These are phyloP conservation scores for Morella rubra DNA, from an alignment of 306 rosid species.

Conservation along the genomic window DNA sequence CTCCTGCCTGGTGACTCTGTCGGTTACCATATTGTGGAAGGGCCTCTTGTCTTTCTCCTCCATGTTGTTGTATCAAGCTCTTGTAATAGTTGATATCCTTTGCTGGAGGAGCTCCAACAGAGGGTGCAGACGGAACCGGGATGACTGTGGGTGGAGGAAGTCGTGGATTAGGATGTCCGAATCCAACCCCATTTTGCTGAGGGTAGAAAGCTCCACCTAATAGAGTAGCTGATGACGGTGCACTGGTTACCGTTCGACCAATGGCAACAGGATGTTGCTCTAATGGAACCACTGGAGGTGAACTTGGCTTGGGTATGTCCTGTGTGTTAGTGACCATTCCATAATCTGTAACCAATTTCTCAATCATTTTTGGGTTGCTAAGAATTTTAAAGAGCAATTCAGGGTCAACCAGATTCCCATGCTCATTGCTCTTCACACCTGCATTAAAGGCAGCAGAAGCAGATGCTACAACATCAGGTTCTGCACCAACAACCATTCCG, in stretches of 20 bases:
- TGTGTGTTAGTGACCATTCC: constrained; percentile 40
- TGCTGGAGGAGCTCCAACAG: constrained; percentile 46
- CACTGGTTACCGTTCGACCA: constrained; percentile 34
- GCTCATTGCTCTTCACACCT: constrained; percentile 60
- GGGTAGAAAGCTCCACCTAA: constrained; percentile 43
- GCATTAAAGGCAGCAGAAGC: constrained; percentile 63
- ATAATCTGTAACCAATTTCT: constrained; percentile 65
- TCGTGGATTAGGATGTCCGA: constrained; percentile 45
- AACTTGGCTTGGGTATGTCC: constrained; percentile 34
- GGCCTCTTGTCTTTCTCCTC: constrained; percentile 74
- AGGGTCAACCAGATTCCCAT: constrained; percentile 63
- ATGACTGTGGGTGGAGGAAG: constrained; percentile 32
- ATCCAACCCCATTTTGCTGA: constrained; percentile 39
- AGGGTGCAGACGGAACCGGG: constrained; percentile 38
- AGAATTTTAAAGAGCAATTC: constrained; percentile 72
- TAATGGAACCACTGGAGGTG: constrained; percentile 41
- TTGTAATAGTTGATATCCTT: constrained; percentile 79
- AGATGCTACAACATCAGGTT: constrained; percentile 59
- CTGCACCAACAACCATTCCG: constrained; percentile 25
- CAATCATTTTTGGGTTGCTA: constrained; percentile 72
- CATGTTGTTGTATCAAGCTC: constrained; percentile 93
- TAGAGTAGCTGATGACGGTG: constrained; percentile 31
- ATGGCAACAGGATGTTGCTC: constrained; percentile 36
- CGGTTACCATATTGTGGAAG: constrained; percentile 42
- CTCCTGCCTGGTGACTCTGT: constrained; percentile 40